Base-by-base conservation (phyloP, 352 stramenopile genomes). In the Thraustotheca clavata region DNA sequence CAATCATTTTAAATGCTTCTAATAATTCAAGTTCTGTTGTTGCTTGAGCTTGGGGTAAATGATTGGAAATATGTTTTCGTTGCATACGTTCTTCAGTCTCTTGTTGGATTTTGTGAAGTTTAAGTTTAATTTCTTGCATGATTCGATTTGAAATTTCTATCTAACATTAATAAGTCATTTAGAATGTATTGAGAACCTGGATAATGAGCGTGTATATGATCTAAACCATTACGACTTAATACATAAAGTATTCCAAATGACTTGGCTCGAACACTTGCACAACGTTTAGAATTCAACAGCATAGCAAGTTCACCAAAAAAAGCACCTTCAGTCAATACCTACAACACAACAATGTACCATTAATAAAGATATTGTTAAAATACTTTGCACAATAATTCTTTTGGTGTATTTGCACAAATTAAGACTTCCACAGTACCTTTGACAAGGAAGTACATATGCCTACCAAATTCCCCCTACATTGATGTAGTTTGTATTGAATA, bases 261-360 rank as follows among this genome's bases (percentile, higher is more conserved):
- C 69, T 90, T 91, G 18, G 83, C 83, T 9, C 83, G 80, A 41
- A 91, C 87, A 46, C 80, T 91, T 14, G 83, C 83, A 3, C 80
- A 82, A 49, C 83, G 71, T 60, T 90, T 91, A 18, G 80, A 91
- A 36, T 77, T 77, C 8, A 80, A 87, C 26, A 91, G 73, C 83
- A 91, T 91, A 0, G 83, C 83, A 27, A 90, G 88, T 63, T 91
- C 83, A 0, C 83, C 83, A 67, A 91, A 91, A 72, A 89, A 91
- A 43, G 74, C 80, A 14, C 83, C 80, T 67, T 89, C 83, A 2
- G 83, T 49, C 8, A 91, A 27, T 1, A 65, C 57, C 57, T 65
- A 62, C 0, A 9, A 50, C 43, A 22, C 38, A 43, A 18, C 38
- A 20, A 43, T 16, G 38, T 43, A 43, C 16, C 38, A 43, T 43